Percentiles rank a stretch among this genome's conserved stretches.
These are phyloP conservation scores for Suhomyces taliae DNA, from an alignment of 1,139 yeast species.

Conservation along the genomic window DNA sequence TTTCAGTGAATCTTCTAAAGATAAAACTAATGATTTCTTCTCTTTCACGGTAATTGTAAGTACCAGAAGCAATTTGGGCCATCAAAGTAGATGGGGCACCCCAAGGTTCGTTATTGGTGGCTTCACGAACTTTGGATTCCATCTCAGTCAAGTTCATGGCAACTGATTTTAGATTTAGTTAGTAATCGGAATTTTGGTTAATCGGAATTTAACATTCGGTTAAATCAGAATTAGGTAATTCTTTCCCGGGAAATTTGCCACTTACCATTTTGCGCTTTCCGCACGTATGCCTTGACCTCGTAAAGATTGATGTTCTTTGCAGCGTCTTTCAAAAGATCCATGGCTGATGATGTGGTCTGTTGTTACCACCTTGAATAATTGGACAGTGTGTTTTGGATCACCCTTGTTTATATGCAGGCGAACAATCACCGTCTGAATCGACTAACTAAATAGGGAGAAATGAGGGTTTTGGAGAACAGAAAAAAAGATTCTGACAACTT, in stretches of 20 bases:
- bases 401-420: conserved; percentile 8
- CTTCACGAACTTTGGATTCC: conserved; percentile 96
- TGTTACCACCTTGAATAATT: conserved; percentile 4
- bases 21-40: conserved; percentile 74
- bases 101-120: conserved; percentile 99
- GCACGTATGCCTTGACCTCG: conserved; percentile 95
- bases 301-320: conserved; percentile 82
- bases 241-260: conserved; percentile 9
- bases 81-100: conserved; percentile 92
- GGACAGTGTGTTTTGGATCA: conserved; percentile 6
- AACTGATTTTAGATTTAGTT: conserved; percentile 30
- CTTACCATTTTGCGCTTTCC: conserved; percentile 91
- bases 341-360: conserved; percentile 18
- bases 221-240: neutral
- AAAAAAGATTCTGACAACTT: too few relatives aligned
- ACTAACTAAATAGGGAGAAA: neutral
- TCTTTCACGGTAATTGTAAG: conserved; percentile 81
- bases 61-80: conserved; percentile 94
- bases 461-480: too few relatives aligned
- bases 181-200: conserved; percentile 7
- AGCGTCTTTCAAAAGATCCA: conserved; percentile 71
- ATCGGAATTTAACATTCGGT: conserved; percentile 2
- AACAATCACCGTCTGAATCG: neutral
- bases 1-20: conserved; percentile 85
- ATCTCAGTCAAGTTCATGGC: conserved; percentile 93